Conservation (phyloP, 108 stramenopile species). For the Epithemia pelagica region DNA sequence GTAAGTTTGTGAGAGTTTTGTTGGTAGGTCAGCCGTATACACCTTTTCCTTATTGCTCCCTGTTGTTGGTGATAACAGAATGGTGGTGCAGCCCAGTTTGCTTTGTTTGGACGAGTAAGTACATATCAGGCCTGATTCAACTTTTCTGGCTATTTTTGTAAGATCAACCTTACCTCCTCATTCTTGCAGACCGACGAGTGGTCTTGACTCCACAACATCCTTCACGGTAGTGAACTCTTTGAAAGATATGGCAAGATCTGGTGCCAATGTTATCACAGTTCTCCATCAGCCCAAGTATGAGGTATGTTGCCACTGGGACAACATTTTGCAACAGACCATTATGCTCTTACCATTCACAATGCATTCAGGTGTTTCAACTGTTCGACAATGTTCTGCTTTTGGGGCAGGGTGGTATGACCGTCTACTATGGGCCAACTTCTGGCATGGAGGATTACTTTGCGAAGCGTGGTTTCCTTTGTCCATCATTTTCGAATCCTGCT, state of each 20-base stretch:
- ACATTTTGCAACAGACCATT: not conserved
- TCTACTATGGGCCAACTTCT: constrained; percentile 29
- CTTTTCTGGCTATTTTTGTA: constrained; percentile 2
- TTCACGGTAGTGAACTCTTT: not conserved
- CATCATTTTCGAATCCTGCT: constrained; percentile 7
- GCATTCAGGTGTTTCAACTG: constrained; percentile 3
- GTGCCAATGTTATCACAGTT: not conserved
- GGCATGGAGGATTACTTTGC: constrained; percentile 6
- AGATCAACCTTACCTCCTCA: not conserved
- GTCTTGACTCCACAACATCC: not conserved
- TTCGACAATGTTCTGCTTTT: constrained; percentile 34
- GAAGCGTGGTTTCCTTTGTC: constrained; percentile 3
- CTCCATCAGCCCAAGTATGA: constrained; percentile 6
- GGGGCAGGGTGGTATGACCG: constrained; percentile 12
- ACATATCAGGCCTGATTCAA: not conserved
- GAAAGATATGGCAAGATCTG: not conserved
- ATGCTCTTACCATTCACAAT: not conserved
- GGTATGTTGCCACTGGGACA: not conserved
- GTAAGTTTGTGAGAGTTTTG: too few relatives aligned
- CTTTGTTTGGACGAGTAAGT: constrained; percentile 4
- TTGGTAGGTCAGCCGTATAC: too few relatives aligned
- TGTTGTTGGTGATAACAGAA: too few relatives aligned
- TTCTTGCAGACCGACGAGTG: not conserved
- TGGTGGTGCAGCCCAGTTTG: not conserved
- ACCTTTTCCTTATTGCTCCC: too few relatives aligned